Conservation (phyloP, 805 yeast genomes). For the Nakazawaea wyomingensis region DNA sequence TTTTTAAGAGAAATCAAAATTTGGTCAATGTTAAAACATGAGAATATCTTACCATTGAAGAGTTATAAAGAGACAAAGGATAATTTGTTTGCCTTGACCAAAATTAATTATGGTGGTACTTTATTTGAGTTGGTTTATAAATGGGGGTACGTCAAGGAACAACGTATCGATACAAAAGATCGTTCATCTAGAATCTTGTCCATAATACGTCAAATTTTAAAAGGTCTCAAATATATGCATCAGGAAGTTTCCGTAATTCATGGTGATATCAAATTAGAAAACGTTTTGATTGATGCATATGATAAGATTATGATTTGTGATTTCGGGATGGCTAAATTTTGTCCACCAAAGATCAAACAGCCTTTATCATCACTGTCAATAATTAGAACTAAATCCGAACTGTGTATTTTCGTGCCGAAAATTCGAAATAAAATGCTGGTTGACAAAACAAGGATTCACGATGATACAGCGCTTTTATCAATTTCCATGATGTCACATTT, state of each 20-base stretch:
- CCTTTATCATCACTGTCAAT: too few species aligned
- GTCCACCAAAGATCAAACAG: neutral
- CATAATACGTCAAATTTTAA: conserved; percentile 48
- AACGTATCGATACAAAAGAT: conserved; percentile 24
- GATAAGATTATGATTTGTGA: conserved; percentile 64
- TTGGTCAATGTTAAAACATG: conserved; percentile 69
- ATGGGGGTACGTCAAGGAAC: conserved; percentile 49
- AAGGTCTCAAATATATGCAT: conserved; percentile 61
- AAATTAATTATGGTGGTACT: conserved; percentile 69
- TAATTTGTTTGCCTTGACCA: conserved; percentile 65
- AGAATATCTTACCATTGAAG: conserved; percentile 57
- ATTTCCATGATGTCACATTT: conserved; percentile 18
- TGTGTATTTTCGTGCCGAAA: conserved; percentile 12
- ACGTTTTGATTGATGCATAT: conserved; percentile 55
- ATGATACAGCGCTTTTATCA: conserved; percentile 25
- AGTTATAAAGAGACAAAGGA: conserved; percentile 55
- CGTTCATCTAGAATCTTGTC: conserved; percentile 30
- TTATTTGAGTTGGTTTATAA: conserved; percentile 66
- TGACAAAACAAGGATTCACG: conserved; percentile 12
- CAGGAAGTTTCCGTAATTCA: conserved; percentile 59
- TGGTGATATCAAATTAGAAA: conserved; percentile 81
- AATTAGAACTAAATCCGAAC: conserved; percentile 16
- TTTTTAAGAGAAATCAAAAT: conserved; percentile 68
- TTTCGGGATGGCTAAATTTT: conserved; percentile 68
- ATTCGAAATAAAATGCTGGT: conserved; percentile 4